Base-by-base conservation (phyloP, 306 rosid species). In the Carpinus fangiana region DNA sequence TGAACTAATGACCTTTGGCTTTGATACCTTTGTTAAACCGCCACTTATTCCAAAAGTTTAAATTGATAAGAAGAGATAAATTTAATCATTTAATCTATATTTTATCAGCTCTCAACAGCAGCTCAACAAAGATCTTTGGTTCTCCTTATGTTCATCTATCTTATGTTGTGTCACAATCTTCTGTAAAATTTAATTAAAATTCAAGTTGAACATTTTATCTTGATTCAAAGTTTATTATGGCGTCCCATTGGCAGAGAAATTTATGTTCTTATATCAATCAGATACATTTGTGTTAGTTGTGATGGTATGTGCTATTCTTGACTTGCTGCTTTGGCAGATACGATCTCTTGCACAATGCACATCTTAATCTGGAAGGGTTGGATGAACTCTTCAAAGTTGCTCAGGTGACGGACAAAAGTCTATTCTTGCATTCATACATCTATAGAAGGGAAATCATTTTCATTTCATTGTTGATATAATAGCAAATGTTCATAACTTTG, bases 281-380 rank as follows among this genome's bases (percentile, higher is more conserved):
- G 60, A 62, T 81, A 50, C 61, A 48, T 47, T 34, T 69, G 36
- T 79, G 20, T 46, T 14, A 72, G 77, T 46, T 60, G 41, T 56
- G 79, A 48, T 53, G 8, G 8, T 73, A 45, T 21, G 43, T 47
- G 79, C 77, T 80, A 16, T 74, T 64, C 78, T 79, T 83, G 80
- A 60, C 70, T 84, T 81, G 10, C 73, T 68, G 28, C 78, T 23
- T 48, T 88, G 73, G 66, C 93, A 95, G 99, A 77, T 95, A 95
- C 79, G 99, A 95, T 88, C 96, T 93, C 78, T 85, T 95, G 90
- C 99, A 95, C 86, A 95, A 95, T 72, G 96, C 93, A 38, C 99
- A 95, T 88, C 97, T 93, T 82, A 93, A 90, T 80, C 87, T 95
- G 56, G 94, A 90, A 80, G 99, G 99, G 31, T 82, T 95, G 80